These are phyloP conservation scores for Penicillium sp. DNA, from an alignment of 2,329 filamentous ascomycete genomes.

Conservation along the genomic window DNA sequence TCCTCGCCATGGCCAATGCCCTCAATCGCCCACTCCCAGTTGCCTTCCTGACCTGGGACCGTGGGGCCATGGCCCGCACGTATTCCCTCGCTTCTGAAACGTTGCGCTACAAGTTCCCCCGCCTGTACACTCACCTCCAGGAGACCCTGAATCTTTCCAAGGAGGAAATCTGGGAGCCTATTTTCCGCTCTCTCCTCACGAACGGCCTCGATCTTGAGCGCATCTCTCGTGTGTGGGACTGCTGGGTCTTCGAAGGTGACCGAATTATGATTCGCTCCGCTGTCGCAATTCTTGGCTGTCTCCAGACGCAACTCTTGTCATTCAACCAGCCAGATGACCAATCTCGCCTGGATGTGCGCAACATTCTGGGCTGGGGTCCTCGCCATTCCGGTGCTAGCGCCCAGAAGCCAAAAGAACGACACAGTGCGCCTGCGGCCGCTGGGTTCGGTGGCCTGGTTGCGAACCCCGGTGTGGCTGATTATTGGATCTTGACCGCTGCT, in stretches of 20 bases:
- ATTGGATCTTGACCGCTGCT: conserved; percentile 46
- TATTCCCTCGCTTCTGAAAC: conserved; percentile 60
- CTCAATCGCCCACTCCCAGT: conserved; percentile 64
- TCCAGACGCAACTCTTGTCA: conserved; percentile 48
- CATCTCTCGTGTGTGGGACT: conserved; percentile 62
- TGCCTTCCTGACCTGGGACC: conserved; percentile 63
- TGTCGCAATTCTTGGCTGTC: conserved; percentile 48
- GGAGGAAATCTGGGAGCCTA: conserved; percentile 55
- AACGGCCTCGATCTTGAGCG: conserved; percentile 58
- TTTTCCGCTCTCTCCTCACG: conserved; percentile 58
- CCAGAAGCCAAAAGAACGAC: conserved; percentile 38
- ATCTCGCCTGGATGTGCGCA: conserved; percentile 37
- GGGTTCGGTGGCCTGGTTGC: conserved; percentile 43
- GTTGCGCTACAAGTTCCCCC: conserved; percentile 61
- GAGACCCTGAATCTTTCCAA: conserved; percentile 46
- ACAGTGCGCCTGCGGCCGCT: conserved; percentile 41
- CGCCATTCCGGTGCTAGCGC: conserved; percentile 35
- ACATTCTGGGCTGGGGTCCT: conserved; percentile 45
- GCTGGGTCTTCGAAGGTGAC: conserved; percentile 65
- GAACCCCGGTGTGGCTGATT: conserved; percentile 43
- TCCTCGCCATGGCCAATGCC: conserved; percentile 63
- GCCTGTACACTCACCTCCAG: conserved; percentile 57
- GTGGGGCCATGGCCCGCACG: conserved; percentile 58
- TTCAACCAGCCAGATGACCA: conserved; percentile 44
- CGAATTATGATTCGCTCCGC: conserved; percentile 51